Percentiles rank a stretch among this genome's conserved stretches.
Conservation (phyloP, 345 rosid genomes). For the Noccaea caerulescens region DNA sequence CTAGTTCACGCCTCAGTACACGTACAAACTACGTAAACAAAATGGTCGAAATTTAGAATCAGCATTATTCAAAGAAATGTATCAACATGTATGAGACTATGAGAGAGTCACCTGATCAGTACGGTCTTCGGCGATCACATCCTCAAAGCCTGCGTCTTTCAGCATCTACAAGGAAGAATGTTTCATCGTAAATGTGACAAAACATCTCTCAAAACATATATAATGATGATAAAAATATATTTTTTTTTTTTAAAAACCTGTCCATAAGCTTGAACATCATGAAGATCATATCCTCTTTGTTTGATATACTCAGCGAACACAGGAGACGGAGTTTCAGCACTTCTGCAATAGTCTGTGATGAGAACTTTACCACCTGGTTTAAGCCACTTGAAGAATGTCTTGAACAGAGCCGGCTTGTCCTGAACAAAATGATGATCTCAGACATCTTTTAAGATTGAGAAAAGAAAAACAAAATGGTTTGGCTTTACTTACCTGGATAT, state of each 20-base stretch:
- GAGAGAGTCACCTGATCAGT: constrained; percentile 68
- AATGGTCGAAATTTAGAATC: not conserved
- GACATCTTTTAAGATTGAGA: not conserved
- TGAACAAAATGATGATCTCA: constrained; percentile 34
- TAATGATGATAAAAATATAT: not conserved
- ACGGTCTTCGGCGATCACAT: constrained; percentile 80
- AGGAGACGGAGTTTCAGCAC: constrained; percentile 62
- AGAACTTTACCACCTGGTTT: constrained; percentile 97
- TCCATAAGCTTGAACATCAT: constrained; percentile 78
- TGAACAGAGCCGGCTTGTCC: constrained; percentile 93
- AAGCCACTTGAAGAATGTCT: constrained; percentile 86
- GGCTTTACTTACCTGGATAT: constrained; percentile 66
- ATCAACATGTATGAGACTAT: not conserved
- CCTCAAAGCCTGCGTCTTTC: constrained; percentile 77
- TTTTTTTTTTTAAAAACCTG: constrained; percentile 49
- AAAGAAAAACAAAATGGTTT: not conserved
- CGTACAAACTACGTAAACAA: constrained; percentile 57
- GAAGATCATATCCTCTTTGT: constrained; percentile 98
- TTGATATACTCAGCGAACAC: constrained; percentile 68
- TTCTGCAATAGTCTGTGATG: constrained; percentile 81
- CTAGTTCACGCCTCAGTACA: constrained; percentile 68
- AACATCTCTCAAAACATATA: not conserved
- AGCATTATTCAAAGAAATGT: not conserved
- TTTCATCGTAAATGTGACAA: not conserved
- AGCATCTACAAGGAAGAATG: constrained; percentile 62